These are phyloP conservation scores for Paramecium sexaurelia DNA, from an alignment of 73 alveolate genomes.

Conservation along the genomic window DNA sequence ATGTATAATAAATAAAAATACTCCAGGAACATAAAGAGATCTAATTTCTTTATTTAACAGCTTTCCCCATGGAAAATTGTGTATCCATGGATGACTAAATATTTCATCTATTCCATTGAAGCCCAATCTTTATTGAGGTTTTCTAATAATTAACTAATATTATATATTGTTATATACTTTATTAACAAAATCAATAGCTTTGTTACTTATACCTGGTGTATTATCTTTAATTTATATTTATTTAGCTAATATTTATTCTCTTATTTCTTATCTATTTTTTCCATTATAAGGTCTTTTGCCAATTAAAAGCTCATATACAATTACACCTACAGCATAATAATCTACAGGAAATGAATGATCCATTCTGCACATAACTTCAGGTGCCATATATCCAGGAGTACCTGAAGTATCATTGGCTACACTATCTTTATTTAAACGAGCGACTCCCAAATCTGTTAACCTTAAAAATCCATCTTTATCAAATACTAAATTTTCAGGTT, in stretches of 20 bases:
- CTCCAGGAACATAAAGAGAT: constrained; percentile 59
- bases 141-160: constrained; percentile 69
- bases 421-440: constrained; percentile 74
- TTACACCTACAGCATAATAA: constrained; percentile 82
- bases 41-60: constrained; percentile 42
- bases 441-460: constrained; percentile 82
- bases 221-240: constrained; percentile 83
- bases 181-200: constrained; percentile 92
- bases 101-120: constrained; percentile 84
- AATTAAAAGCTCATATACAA: constrained; percentile 75
- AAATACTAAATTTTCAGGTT: constrained; percentile 78
- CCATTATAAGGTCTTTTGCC: constrained; percentile 93
- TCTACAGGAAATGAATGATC: constrained; percentile 72
- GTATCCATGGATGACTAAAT: constrained; percentile 84
- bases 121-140: constrained; percentile 87
- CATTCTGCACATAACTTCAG: constrained; percentile 75
- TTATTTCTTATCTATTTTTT: constrained; percentile 78
- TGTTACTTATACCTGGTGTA: constrained; percentile 84
- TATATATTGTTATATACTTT: constrained; percentile 65
- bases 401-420: constrained; percentile 85
- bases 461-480: constrained; percentile 79
- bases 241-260: constrained; percentile 74
- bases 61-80: constrained; percentile 84
- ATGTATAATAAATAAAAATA: not conserved
- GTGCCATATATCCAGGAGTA: constrained; percentile 92